These are phyloP conservation scores for Eucalyptus regnans DNA, from an alignment of 345 rosid genomes.

Conservation along the genomic window DNA sequence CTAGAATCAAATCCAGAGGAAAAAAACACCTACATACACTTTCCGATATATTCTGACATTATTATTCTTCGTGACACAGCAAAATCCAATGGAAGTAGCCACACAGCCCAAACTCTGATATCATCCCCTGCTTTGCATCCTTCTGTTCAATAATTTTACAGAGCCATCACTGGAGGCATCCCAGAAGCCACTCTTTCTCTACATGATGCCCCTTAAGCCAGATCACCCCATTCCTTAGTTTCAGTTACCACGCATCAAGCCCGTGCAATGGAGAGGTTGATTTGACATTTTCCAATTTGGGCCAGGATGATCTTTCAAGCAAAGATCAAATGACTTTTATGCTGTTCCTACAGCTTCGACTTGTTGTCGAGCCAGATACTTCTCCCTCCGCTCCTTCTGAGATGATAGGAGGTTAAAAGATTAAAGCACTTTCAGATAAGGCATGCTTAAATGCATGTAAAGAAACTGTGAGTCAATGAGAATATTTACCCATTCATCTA, in stretches of 20 bases:
- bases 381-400: constrained; percentile 96
- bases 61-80: not conserved
- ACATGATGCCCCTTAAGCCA: not conserved
- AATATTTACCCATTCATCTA: constrained; percentile 83
- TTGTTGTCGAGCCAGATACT: constrained; percentile 83
- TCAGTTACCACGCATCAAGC: not conserved
- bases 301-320: not conserved
- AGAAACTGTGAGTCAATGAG: not conserved
- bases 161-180: not conserved
- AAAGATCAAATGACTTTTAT: not conserved
- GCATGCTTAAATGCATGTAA: not conserved
- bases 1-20: not conserved
- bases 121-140: not conserved
- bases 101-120: not conserved
- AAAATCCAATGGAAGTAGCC: not conserved
- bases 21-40: not conserved
- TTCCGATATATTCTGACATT: not conserved
- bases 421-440: not conserved
- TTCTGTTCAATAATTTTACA: not conserved
- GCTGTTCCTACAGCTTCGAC: constrained; percentile 35
- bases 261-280: not conserved
- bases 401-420: not conserved
- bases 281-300: not conserved
- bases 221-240: not conserved
- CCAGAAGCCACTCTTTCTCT: not conserved